A percentile compares a stretch with the other conserved stretches of the same genome.
phyloP scores from a whole-genome alignment of 805 yeast genomes.

The Candida coleopterorum region DNA sequence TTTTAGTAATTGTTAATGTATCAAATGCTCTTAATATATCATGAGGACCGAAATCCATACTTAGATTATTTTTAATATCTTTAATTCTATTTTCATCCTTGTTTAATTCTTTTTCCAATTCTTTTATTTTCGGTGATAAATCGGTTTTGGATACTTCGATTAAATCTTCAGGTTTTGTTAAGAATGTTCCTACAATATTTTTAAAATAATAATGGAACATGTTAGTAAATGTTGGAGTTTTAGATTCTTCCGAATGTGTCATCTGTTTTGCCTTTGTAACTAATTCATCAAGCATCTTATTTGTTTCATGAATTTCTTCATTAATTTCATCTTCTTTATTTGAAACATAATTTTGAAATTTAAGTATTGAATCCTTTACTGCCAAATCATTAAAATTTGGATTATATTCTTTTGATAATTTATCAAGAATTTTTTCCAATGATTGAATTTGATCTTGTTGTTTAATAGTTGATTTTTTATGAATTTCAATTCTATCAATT shows the following conservation, averaged over 20 bases:
- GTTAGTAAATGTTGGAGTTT: constrained; percentile 18
- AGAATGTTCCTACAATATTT: constrained; percentile 3
- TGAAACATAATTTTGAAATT: constrained; percentile 45
- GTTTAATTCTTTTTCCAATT: constrained; percentile 13
- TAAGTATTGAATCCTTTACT: constrained; percentile 66
- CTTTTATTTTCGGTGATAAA: constrained; percentile 10
- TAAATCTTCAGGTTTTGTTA: constrained; percentile 2
- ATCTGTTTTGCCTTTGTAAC: constrained; percentile 13
- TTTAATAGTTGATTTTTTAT: constrained; percentile 10
- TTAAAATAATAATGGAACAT: constrained; percentile 23
- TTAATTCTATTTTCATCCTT: constrained; percentile 12
- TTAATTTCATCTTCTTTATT: constrained; percentile 23
- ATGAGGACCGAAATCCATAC: constrained; percentile 48
- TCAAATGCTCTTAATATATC: constrained; percentile 60
- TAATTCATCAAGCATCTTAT: constrained; percentile 18
- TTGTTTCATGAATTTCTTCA: constrained; percentile 5
- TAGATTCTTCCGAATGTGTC: constrained; percentile 2
- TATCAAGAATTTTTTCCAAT: constrained; percentile 45
- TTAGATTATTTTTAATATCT: constrained; percentile 18
- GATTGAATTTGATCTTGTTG: constrained; percentile 15
- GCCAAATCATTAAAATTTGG: constrained; percentile 84
- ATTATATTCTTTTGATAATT: constrained; percentile 58
- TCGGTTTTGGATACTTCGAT: constrained; percentile 6
- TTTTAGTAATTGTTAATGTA: constrained; percentile 42
- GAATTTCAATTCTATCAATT: constrained; percentile 8